Percentiles rank a stretch among this genome's conserved stretches.
phyloP scores from a whole-genome alignment of 768 basidiomycete genomes.

The Coprinellus aureogranulatus region DNA sequence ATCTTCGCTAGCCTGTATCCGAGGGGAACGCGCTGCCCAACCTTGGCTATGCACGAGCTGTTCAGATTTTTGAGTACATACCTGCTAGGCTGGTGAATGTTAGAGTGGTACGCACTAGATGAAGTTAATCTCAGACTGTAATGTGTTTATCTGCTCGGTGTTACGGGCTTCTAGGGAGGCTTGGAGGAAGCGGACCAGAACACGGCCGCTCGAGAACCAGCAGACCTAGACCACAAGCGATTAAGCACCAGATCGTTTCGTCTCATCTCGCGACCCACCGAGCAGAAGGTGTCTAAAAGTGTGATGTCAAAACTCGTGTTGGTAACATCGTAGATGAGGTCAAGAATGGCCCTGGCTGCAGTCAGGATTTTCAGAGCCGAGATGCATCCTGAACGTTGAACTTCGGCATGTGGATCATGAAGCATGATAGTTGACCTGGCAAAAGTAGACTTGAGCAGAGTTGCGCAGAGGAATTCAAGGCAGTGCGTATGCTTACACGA shows the following conservation, averaged over 20 bases:
- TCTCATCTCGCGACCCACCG: too few species aligned
- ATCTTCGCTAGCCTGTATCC: conserved; percentile 60
- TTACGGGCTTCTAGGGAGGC: conserved; percentile 59
- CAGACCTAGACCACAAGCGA: conserved; percentile 42
- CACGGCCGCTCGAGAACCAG: conserved; percentile 69
- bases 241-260: not conserved
- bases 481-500: conserved; percentile 30
- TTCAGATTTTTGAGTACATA: too few species aligned
- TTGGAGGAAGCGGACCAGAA: conserved; percentile 63
- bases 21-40: conserved; percentile 67
- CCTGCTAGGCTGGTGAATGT: not conserved
- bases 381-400: conserved; percentile 55
- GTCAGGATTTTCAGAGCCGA: conserved; percentile 69
- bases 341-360: conserved; percentile 63
- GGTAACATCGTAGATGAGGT: conserved; percentile 62
- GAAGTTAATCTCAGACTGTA: conserved; percentile 65
- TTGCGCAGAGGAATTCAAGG: not conserved
- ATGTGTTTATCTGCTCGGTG: conserved; percentile 53
- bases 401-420: conserved; percentile 74
- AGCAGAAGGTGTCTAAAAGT: conserved; percentile 66
- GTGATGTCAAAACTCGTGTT: conserved; percentile 74
- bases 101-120: conserved; percentile 50
- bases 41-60: conserved; percentile 57
- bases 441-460: conserved; percentile 4
- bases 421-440: conserved; percentile 64